Conservation (phyloP, 495 filamentous ascomycete species). For the Podospora conica region DNA sequence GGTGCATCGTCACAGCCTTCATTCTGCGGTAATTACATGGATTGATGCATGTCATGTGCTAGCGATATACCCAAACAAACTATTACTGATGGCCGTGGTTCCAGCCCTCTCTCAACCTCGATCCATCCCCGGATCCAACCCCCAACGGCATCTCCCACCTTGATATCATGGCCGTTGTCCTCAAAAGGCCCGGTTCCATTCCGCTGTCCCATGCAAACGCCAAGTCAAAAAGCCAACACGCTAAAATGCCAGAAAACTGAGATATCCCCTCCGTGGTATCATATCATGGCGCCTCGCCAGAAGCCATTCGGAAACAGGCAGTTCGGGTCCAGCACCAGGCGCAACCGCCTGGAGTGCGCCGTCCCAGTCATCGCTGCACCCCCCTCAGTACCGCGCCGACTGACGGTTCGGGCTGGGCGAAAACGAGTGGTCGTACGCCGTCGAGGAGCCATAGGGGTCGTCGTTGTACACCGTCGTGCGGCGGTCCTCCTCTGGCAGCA, state of each 20-base stretch:
- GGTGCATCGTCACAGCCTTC: not conserved
- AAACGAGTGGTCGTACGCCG: conserved; percentile 38
- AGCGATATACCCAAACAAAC: not conserved
- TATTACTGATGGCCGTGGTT: not conserved
- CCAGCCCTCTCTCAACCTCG: not conserved
- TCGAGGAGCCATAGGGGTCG: conserved; percentile 41
- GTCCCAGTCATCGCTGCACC: not conserved
- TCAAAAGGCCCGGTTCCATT: not conserved
- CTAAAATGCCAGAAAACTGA: not conserved
- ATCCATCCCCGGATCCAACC: not conserved
- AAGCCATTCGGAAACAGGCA: not conserved
- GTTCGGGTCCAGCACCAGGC: not conserved
- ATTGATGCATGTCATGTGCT: not conserved
- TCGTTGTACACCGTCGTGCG: conserved; percentile 73
- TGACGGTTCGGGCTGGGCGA: conserved; percentile 36
- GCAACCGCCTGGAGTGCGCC: no score
- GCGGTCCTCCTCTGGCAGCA: conserved; percentile 81
- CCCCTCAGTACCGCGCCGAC: conserved; percentile 19
- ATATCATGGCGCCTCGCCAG: not conserved
- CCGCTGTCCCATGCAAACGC: conserved; percentile 1
- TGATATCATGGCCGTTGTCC: not conserved
- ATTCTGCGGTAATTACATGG: not conserved
- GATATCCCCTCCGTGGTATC: not conserved
- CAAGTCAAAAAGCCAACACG: not conserved
- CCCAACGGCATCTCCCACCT: not conserved